Base-by-base conservation (phyloP, 2,329 filamentous ascomycete genomes). In the Exophiala aquamarina region DNA sequence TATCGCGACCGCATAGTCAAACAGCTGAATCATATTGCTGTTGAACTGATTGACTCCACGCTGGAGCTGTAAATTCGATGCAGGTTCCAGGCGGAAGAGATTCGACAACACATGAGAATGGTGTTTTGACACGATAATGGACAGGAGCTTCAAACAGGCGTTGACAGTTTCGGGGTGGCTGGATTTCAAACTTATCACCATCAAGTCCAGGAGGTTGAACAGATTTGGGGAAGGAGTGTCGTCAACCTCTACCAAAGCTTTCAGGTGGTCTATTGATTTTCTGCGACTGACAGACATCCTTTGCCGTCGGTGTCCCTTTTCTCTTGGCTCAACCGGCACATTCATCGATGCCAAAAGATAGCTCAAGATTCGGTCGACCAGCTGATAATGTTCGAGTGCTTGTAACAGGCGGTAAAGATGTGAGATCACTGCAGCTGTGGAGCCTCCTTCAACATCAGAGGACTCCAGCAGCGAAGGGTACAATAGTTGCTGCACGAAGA, bases 401-500 rank as follows among this genome's bases (percentile, higher is more conserved):
- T 96, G 91, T 4, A 98, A 77, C 45, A 97, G 95, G 33, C 88
- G 86, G 48, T 87, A 86, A 28, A 98, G 76, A 66, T 98, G 97
- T 2, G 91, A 96, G 54, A 97, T 76, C 10, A 98, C 93, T 3
- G 93, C 93, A 17, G 97, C 90, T 1, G 93, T 95, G 5, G 93
- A 98, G 44, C 93, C 93, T 56, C 92, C 93, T 67, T 97, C 92
- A 31, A 94, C 87, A 70, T 98, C 93, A 1, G 93, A 97, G 8
- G 93, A 98, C 67, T 98, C 92, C 11, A 98, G 77, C 23, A 98
- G 75, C 1, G 94, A 98, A 2, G 93, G 93, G 65, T 98, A 97
- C 82, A 98, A 72, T 61, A 98, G 73, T 67, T 98, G 93, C 67
- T 96, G 89, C 42, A 98, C 73, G 66, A 98, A 98, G 26, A 98